Evolutionary conservation across 495 filamentous ascomycete species (phyloP).

Genomic region (Delitschia confertaspora): DNA sequence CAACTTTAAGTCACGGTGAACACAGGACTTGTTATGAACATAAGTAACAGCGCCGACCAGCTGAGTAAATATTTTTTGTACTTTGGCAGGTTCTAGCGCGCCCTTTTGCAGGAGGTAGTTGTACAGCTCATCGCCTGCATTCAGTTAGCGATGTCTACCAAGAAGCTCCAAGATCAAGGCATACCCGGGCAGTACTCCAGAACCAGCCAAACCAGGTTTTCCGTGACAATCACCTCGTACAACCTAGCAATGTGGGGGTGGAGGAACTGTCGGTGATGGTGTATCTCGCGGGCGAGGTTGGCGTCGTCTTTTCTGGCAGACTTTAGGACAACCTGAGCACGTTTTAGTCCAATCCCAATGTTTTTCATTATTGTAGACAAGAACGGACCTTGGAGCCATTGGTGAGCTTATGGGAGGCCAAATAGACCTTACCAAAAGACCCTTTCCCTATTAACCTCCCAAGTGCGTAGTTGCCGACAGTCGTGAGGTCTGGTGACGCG

Average conservation of each 20-base stretch:
- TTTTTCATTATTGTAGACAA: not conserved
- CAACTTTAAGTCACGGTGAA: slow-evolving; percentile 92
- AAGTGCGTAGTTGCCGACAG: slow-evolving; percentile 88
- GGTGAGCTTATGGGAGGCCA: slow-evolving; percentile 93
- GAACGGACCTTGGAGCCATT: slow-evolving; percentile 88
- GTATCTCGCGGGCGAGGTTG: slow-evolving; percentile 93
- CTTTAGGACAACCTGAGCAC: slow-evolving; percentile 81
- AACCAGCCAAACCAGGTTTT: slow-evolving; percentile 88
- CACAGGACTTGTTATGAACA: slow-evolving; percentile 90
- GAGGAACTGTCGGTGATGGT: slow-evolving; percentile 95
- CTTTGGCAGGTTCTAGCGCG: slow-evolving; percentile 74
- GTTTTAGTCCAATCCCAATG: slow-evolving; percentile 10
- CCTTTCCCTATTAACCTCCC: slow-evolving; percentile 92
- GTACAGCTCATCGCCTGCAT: slow-evolving; percentile 85
- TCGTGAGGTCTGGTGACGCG: slow-evolving; percentile 78
- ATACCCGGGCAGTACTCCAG: slow-evolving; percentile 93
- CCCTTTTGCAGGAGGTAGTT: slow-evolving; percentile 87
- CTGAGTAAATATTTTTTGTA: slow-evolving; percentile 92
- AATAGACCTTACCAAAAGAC: slow-evolving; percentile 95
- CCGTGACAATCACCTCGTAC: slow-evolving; percentile 96
- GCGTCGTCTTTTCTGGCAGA: slow-evolving; percentile 92
- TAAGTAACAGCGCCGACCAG: slow-evolving; percentile 92
- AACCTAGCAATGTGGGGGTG: slow-evolving; percentile 95
- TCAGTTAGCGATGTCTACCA: slow-evolving; percentile 4
- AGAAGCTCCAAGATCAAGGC: slow-evolving; percentile 15